phyloP scores from a whole-genome alignment of 78 protist genomes.

The Creolimax fragrantissima region DNA sequence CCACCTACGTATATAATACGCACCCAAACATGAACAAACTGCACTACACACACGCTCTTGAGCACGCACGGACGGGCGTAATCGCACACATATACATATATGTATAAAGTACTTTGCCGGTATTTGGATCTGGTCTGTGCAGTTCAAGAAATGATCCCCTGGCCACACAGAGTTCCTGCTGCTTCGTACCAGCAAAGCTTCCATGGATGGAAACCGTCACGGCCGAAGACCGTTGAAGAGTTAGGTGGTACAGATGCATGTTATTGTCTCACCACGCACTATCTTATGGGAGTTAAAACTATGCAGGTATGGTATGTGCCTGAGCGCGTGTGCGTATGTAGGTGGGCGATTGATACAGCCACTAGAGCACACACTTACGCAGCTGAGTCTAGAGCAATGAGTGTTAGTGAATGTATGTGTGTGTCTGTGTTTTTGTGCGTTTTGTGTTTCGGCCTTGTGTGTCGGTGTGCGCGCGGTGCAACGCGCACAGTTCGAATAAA shows the following conservation, averaged over 20 bases:
- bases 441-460: too few relatives aligned
- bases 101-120: background rate
- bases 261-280: background rate
- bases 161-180: constrained; percentile 13
- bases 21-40: too few relatives aligned
- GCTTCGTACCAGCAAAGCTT: constrained; percentile 7
- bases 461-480: background rate
- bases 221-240: background rate
- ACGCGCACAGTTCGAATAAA: background rate
- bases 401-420: background rate
- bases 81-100: background rate
- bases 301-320: background rate
- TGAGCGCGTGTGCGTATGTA: background rate
- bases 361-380: background rate
- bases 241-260: background rate
- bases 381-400: background rate
- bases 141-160: constrained; percentile 11
- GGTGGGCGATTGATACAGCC: background rate
- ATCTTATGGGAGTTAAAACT: background rate
- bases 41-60: too few relatives aligned
- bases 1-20: too few relatives aligned
- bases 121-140: background rate
- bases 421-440: background rate
- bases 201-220: background rate
- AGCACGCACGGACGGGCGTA: background rate